Evolutionary conservation across 2,329 filamentous ascomycete genomes (phyloP), one percentile per base, ranked within the genome.

Genomic region (Fusarium sp.): DNA sequence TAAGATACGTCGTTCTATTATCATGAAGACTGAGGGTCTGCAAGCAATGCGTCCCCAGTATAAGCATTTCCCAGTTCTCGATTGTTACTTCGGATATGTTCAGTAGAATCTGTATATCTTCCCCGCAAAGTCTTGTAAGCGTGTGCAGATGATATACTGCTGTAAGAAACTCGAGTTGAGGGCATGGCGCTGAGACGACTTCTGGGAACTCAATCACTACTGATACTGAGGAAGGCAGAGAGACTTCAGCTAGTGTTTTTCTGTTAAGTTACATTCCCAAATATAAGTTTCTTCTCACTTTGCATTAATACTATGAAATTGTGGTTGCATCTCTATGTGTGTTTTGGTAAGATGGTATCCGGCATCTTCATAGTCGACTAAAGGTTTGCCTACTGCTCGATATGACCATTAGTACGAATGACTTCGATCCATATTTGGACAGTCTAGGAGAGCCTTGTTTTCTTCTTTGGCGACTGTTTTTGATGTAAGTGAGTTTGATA

Each of bases 221-320:
- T 25, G 18, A 10, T 25, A 7, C 8, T 14, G 19, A n/a, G 7
- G 21, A 37, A 18, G 30, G 6, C 25, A 37, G 14, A 14, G 18
- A 25, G 21, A 18, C 11, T 18, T 25, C 48, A 3, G 7, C n/a
- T 10, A 0, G 8, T 13, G 8, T 10, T n/a, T 14, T 10, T 14
- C 9, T 14, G 5, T 19, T 5, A 6, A 16, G 6, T 2, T 19
- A 11, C 4, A 16, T 4, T 16, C 16, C 6, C 1, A 16, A 2
- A 9, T 6, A 5, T 11, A 43, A 2, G 11, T 11, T 7, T 5
- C 12, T 6, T 39, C 18, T 50, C 21, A n/a, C 12, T 7, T 16
- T 13, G 14, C 6, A 7, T 7, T 3, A 34, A 4, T 6, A 18
- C 13, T 37, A 13, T n/a, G 10, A 25, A 21, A 50, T 6, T 5